Base-by-base conservation (phyloP, 73 alveolate genomes). In the Effrenium voratum region DNA sequence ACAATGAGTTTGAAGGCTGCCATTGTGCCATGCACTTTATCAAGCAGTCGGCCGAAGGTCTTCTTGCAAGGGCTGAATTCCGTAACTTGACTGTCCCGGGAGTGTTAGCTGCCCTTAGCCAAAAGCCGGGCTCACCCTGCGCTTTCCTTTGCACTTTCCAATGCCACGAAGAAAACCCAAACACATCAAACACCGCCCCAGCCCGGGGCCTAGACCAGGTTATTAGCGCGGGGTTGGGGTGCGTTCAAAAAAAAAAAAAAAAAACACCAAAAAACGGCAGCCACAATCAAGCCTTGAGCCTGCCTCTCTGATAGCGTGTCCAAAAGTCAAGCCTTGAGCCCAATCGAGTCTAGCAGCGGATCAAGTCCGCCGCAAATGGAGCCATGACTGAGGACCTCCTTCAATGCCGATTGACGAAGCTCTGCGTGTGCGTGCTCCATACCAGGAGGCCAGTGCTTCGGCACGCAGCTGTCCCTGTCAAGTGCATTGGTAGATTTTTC, bases 1-100 rank as follows among this genome's bases (percentile, higher is more conserved):
- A 84, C 55, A 84, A 55, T 40, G 93, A 83, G 77, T 83, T 83
- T 55, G 57, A 34, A 57, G 93, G 93, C 0, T 84, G 93, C 32
- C 40, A 32, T 55, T 41, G 66, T 0, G 93, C 79, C 26, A 84
- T 49, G 93, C 43, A 84, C 44, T 52, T 84, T 30, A 84, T 84
- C 93, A n/a, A n/a, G 60, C 79, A 59, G 44, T 38, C 93, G 32
- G 66, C 93, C 15, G 57, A 84, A 6, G 93, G 55, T 36, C 38
- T 84, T 4, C n/a, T 50, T 30, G 1, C 92, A 81, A 22, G 47
- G 19, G 44, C 32, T n/a, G 73, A 57, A 32, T 30, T 44, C 72
- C 70, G 91, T 46, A 30, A 15, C 91, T 15, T 26, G 91, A 16
- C 34, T 46, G 91, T 72, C 44, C 38, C 46, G 43, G 52, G 1